phyloP scores from a whole-genome alignment of 2,329 filamentous ascomycete genomes.

The Diaporthe velutina region DNA sequence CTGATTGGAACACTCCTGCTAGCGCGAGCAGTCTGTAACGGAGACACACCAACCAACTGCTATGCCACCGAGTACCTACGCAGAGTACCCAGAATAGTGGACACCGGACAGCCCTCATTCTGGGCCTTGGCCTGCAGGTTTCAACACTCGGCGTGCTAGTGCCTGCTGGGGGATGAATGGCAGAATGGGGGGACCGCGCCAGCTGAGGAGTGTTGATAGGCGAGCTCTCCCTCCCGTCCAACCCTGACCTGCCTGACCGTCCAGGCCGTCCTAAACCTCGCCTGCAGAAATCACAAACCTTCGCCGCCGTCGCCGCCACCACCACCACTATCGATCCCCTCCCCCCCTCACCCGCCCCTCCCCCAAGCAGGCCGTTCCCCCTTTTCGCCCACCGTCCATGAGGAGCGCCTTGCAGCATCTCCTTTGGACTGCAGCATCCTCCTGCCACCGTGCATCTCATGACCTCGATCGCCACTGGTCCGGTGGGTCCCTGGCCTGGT shows the following conservation, averaged over 20 bases:
- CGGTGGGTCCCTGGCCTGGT: background rate
- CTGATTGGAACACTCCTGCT: background rate
- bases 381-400: background rate
- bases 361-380: background rate
- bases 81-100: background rate
- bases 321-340: background rate
- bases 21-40: slow-evolving; percentile 1
- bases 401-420: slow-evolving; percentile 7
- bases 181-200: background rate
- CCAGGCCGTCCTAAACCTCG: background rate
- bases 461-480: slow-evolving; percentile 14
- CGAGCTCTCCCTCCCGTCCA: background rate
- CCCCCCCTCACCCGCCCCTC: background rate
- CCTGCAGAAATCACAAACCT: background rate
- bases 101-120: background rate
- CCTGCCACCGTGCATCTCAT: slow-evolving; percentile 10
- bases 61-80: no score
- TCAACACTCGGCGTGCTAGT: slow-evolving; percentile 30
- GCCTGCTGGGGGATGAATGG: background rate
- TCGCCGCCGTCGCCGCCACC: slow-evolving; percentile 12
- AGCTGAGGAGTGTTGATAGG: background rate
- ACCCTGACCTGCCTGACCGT: background rate
- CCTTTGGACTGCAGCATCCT: slow-evolving; percentile 15
- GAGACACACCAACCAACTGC: background rate
- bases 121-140: slow-evolving; percentile 29